Base-by-base conservation (phyloP, 768 basidiomycete genomes). In the Inosperma sp. region DNA sequence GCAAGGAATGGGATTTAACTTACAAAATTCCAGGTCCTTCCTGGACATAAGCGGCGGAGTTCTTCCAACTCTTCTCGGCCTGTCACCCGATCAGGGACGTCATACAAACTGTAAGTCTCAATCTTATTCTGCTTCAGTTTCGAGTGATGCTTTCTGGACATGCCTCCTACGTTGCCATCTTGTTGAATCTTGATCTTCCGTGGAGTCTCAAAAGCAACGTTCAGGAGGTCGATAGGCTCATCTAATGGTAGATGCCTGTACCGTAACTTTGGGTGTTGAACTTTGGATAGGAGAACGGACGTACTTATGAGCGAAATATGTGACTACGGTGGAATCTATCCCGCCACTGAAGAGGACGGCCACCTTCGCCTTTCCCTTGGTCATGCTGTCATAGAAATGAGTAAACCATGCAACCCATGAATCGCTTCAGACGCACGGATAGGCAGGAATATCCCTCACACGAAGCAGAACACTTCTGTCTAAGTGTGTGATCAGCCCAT, bases 131-230 rank as follows among this genome's bases (percentile, higher is more conserved):
- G 52, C 10, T 25, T 52, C 39, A 19, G 46, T 35, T 53, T 39
- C 44, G 48, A 51, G 16, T 53, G 53, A 4, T 30, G 52, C 16
- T 49, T 54, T 31, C 54, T 66, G 27, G 55, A 52, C 35, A 73
- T 59, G 1, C 71, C 72, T 13, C 72, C 73, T 25, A 65, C 53
- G 54, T 80, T 80, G 10, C 77, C 75, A 41, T 74, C 72, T 17
- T 68, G 53, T 52, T 76, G 72, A 3, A 74, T 62, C 37, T 72
- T 72, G 12, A 87, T 68, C 60, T 88, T 86, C 5, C 91, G 80
- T n/a, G 93, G 93, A 61, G 96, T 96, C 63, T 97, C 93, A 57
- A 97, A 97, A 1, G 91, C 90, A 4, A 97, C 91, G 59, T 96
- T 96, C 7, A 97, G 72, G 2, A 97, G 71, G 62, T 97, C 94